Evolutionary conservation across 441 rosid species (phyloP).

Genomic region (Theobroma grandiflorum): DNA sequence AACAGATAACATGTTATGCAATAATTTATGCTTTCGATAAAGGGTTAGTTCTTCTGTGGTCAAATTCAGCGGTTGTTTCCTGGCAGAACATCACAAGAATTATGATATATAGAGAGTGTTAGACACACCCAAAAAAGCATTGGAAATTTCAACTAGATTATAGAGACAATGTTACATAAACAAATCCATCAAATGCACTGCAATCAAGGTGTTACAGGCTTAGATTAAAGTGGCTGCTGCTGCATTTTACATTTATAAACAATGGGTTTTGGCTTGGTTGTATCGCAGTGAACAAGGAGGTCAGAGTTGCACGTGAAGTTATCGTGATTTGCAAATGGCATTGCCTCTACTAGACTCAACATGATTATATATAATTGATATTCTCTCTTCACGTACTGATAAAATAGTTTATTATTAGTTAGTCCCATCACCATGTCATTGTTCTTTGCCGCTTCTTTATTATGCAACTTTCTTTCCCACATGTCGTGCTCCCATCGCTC

Average conservation of each 20-base stretch:
- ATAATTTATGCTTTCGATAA: not conserved
- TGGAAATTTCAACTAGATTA: slow-evolving; percentile 30
- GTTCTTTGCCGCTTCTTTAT: slow-evolving; percentile 18
- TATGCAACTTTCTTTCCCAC: slow-evolving; percentile 22
- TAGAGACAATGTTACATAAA: slow-evolving; percentile 15
- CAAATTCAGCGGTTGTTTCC: slow-evolving; percentile 23
- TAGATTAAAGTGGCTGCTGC: not conserved
- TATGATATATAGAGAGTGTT: slow-evolving; percentile 18
- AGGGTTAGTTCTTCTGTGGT: slow-evolving; percentile 7
- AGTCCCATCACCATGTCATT: slow-evolving; percentile 27
- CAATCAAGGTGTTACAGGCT: slow-evolving; percentile 42
- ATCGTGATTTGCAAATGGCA: slow-evolving; percentile 66
- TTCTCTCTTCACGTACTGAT: not conserved
- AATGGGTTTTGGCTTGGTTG: slow-evolving; percentile 32
- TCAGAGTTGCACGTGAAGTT: slow-evolving; percentile 87
- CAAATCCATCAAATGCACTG: slow-evolving; percentile 26
- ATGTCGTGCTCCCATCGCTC: not conserved
- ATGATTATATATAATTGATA: slow-evolving; percentile 14
- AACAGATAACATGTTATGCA: not conserved
- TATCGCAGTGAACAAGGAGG: slow-evolving; percentile 49
- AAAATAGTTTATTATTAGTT: slow-evolving; percentile 19
- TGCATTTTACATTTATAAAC: not conserved
- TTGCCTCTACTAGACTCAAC: slow-evolving; percentile 51
- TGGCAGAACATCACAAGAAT: not conserved
- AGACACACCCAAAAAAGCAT: slow-evolving; percentile 31